Percentiles rank a stretch among this genome's conserved stretches.
phyloP scores from a whole-genome alignment of 495 filamentous ascomycete species.

The Penicillium turbatum region DNA sequence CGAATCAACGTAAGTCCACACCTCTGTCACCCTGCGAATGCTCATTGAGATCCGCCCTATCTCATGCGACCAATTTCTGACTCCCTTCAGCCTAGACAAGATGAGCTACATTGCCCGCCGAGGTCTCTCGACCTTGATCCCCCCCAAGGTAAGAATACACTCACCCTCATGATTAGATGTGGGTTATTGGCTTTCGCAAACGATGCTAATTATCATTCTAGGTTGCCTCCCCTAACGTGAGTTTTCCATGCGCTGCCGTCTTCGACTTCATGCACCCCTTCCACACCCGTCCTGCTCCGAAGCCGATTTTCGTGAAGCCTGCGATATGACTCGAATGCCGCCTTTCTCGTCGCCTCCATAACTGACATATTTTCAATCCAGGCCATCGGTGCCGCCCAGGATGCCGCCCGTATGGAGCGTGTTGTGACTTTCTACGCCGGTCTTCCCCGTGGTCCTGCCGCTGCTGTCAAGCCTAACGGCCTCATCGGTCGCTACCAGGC shows the following conservation, averaged over 20 bases:
- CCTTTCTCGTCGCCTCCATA: slow-evolving; percentile 1
- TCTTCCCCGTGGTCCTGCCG: slow-evolving; percentile 84
- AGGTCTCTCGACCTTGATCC: slow-evolving; percentile 95
- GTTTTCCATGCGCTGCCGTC: slow-evolving; percentile 26
- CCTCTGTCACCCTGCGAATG: neutral
- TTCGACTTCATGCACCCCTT: slow-evolving; percentile 9
- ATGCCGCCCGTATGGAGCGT: slow-evolving; percentile 93
- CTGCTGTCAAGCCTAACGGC: slow-evolving; percentile 72
- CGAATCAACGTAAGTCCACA: slow-evolving; percentile 32
- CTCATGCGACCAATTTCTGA: slow-evolving; percentile 29
- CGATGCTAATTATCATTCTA: slow-evolving; percentile 37
- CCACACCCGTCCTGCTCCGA: slow-evolving; percentile 23
- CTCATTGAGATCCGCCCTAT: slow-evolving; percentile 2
- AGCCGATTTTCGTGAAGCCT: slow-evolving; percentile 20
- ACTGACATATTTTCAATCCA: slow-evolving; percentile 48
- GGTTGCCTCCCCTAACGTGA: slow-evolving; percentile 91
- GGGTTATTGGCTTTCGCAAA: neutral
- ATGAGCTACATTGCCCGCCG: slow-evolving; percentile 90
- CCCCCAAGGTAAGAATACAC: slow-evolving; percentile 75
- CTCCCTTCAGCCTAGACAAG: slow-evolving; percentile 44
- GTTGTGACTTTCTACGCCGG: slow-evolving; percentile 98
- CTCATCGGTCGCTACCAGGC: slow-evolving; percentile 83
- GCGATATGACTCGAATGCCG: slow-evolving; percentile 1
- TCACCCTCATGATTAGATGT: slow-evolving; percentile 1
- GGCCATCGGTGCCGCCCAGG: slow-evolving; percentile 86